Evolutionary conservation across 768 basidiomycete genomes (phyloP).

Genomic region (Mycena latifolia): DNA sequence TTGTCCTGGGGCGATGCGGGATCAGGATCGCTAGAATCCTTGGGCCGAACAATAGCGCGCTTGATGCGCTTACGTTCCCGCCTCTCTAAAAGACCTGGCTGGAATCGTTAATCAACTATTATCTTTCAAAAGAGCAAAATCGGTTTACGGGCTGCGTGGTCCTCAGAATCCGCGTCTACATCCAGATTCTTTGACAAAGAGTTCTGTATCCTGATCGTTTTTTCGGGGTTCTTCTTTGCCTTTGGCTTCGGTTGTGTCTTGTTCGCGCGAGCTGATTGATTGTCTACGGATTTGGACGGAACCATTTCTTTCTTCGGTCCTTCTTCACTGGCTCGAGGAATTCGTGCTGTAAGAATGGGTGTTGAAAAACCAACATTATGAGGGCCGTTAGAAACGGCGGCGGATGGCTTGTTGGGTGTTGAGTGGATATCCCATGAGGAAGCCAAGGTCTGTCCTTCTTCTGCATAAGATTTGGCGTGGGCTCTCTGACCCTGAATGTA

Average conservation of each 20-base stretch:
- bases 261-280: neutral
- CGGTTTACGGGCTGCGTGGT: slow-evolving; percentile 51
- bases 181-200: slow-evolving; percentile 27
- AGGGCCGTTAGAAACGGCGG: neutral
- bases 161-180: slow-evolving; percentile 44
- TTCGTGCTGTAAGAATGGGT: slow-evolving; percentile 21
- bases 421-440: slow-evolving; percentile 43
- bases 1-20: slow-evolving; percentile 23
- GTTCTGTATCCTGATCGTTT: slow-evolving; percentile 1
- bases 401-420: slow-evolving; percentile 24
- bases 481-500: slow-evolving; percentile 65
- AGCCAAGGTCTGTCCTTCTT: slow-evolving; percentile 51
- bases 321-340: neutral
- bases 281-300: slow-evolving; percentile 3
- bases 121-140: neutral
- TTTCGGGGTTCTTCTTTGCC: neutral
- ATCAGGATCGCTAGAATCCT: slow-evolving; percentile 36
- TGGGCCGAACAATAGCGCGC: slow-evolving; percentile 62
- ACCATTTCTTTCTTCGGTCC: slow-evolving; percentile 7
- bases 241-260: slow-evolving; percentile 4
- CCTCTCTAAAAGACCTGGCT: slow-evolving; percentile 74
- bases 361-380: slow-evolving; percentile 22
- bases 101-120: neutral
- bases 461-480: slow-evolving; percentile 57
- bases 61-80: slow-evolving; percentile 73